Base-by-base conservation (phyloP, 2,329 filamentous ascomycete genomes). In the Penicillium sp. region DNA sequence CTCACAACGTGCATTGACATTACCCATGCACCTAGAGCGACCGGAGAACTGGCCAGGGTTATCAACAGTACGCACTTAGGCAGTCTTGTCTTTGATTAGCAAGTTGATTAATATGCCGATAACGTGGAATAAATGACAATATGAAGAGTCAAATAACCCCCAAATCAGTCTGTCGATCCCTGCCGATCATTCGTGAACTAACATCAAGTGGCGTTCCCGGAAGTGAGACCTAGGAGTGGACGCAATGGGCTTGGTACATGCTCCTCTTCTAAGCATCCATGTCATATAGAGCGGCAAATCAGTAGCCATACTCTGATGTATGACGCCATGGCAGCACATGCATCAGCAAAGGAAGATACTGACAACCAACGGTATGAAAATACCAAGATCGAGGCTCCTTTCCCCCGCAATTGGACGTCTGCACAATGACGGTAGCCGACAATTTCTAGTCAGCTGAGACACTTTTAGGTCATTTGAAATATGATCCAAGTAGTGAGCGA, bases 391-490 rank as follows among this genome's bases (percentile, higher is more conserved):
- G 16, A 19, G 19, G 26, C 43, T 33, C 28, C 26, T 48, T 25
- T 30, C 43, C 50, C 51, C 51, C 57, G 52, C 49, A 43, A 53
- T 50, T n/a, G 12, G 26, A 54, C 14, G 42, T 45, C 50, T 62
- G 58, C 58, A 61, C 30, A 50, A 59, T 62, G 60, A 62, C 60
- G 56, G 40, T 41, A 52, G 50, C 46, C 50, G 56, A 43, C 31
- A 36, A 26, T 16, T n/a, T 40, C 30, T 22, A 41, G 57, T 62
- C 60, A 62, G 47, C 51, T 59, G 58, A 61, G 60, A 54, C 16
- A 46, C 22, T 17, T 17, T 30, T 14, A n/a, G 14, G 26, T 2
- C 22, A 11, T 40, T 50, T 14, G 9, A 35, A 19, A 30, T 17
- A 58, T 50, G 22, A 50, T 43, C 41, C 45, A 41, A 50, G 30